A percentile compares a stretch with the other conserved stretches of the same genome.
Conservation (phyloP, 177 flowering plant species). For the Vitis hybrid region DNA sequence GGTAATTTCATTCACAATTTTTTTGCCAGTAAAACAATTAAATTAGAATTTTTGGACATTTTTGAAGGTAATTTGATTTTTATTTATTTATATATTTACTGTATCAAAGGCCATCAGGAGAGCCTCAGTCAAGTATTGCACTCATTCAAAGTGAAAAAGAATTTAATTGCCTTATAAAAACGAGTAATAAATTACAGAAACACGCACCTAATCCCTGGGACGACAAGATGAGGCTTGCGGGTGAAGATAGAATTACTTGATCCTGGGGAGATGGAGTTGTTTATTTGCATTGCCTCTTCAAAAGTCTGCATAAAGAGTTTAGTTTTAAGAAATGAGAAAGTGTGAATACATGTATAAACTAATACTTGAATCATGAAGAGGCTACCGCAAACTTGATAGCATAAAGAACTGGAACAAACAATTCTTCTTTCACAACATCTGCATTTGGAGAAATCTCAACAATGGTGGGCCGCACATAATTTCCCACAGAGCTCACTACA, state of each 20-base stretch:
- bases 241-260: constrained; percentile 96
- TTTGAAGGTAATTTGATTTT: no score
- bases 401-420: constrained; percentile 93
- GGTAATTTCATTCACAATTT: no score
- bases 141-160: no score
- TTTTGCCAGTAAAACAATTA: no score
- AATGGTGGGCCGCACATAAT: constrained; percentile 92
- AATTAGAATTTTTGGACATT: no score
- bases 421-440: constrained; percentile 84
- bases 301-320: constrained; percentile 51
- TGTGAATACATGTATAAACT: not conserved
- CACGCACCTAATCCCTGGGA: constrained; percentile 95
- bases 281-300: constrained; percentile 82
- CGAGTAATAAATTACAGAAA: constrained; percentile 41
- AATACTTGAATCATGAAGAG: constrained; percentile 1
- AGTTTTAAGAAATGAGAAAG: not conserved
- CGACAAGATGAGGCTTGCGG: constrained; percentile 70
- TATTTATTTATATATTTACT: no score
- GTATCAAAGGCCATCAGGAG: no score
- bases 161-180: constrained; percentile 12
- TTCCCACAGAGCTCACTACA: constrained; percentile 70
- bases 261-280: constrained; percentile 98
- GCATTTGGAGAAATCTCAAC: constrained; percentile 85
- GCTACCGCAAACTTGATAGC: constrained; percentile 86
- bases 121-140: no score